These are phyloP conservation scores for Chenopodium quinoa DNA, from an alignment of 148 eudicot genomes.

Conservation along the genomic window DNA sequence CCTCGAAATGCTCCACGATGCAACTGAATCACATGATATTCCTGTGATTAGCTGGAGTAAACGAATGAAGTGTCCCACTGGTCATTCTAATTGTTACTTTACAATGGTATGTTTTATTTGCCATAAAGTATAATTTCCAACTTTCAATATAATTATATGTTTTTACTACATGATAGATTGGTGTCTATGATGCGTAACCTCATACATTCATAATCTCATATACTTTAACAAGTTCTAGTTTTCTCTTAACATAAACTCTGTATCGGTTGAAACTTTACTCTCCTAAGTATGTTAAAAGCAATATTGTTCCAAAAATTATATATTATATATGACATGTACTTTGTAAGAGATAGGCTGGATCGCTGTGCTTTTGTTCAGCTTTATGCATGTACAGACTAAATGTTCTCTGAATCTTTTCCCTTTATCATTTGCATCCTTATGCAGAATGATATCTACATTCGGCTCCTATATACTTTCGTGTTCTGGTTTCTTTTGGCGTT, in stretches of 20 bases:
- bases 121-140: background rate
- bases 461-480: constrained; percentile 52
- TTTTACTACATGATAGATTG: background rate
- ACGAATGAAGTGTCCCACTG: constrained; percentile 48
- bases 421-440: constrained; percentile 1
- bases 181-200: background rate
- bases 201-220: too few species aligned
- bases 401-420: background rate
- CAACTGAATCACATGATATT: constrained; percentile 24
- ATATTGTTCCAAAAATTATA: too few species aligned
- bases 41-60: constrained; percentile 65
- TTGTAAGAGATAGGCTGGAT: background rate
- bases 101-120: constrained; percentile 48
- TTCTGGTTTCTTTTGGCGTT: constrained; percentile 71
- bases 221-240: too few species aligned
- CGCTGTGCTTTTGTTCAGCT: background rate
- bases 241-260: too few species aligned
- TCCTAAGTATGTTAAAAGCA: too few species aligned
- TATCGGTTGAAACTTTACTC: too few species aligned
- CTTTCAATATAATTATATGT: background rate
- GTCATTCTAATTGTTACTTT: constrained; percentile 47
- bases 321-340: too few species aligned
- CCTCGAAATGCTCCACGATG: constrained; percentile 49
- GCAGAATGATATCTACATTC: constrained; percentile 66
- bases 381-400: too few species aligned